These are phyloP conservation scores for Huntiella abstrusa DNA, from an alignment of 2,329 filamentous ascomycete genomes.

Conservation along the genomic window DNA sequence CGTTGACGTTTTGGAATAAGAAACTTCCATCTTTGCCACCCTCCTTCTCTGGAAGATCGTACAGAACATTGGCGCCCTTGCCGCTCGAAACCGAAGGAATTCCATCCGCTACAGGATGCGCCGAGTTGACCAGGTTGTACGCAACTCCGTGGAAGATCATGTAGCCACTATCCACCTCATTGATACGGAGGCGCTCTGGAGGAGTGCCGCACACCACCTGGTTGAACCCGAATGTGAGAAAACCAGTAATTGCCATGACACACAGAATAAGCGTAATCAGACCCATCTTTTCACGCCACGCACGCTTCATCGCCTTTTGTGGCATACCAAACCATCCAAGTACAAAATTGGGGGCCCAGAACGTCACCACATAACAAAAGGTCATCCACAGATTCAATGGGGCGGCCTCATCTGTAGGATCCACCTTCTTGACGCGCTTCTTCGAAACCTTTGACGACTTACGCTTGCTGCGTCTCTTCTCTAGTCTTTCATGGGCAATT, in stretches of 20 bases:
- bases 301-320: slow-evolving; percentile 68
- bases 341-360: slow-evolving; percentile 79
- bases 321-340: slow-evolving; percentile 72
- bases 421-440: slow-evolving; percentile 38
- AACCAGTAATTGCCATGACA: slow-evolving; percentile 80
- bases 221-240: slow-evolving; percentile 92
- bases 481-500: slow-evolving; percentile 15
- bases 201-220: slow-evolving; percentile 64
- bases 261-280: slow-evolving; percentile 80
- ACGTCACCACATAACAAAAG: slow-evolving; percentile 85
- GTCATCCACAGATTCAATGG: slow-evolving; percentile 87
- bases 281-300: slow-evolving; percentile 97
- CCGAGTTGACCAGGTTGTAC: slow-evolving; percentile 61
- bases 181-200: slow-evolving; percentile 55
- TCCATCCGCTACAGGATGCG: slow-evolving; percentile 62
- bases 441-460: slow-evolving; percentile 29
- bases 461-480: slow-evolving; percentile 17
- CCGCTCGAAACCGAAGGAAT: slow-evolving; percentile 38
- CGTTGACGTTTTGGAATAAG: slow-evolving; percentile 96
- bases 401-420: slow-evolving; percentile 41
- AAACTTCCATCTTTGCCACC: slow-evolving; percentile 90
- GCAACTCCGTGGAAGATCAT: slow-evolving; percentile 95
- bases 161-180: slow-evolving; percentile 62
- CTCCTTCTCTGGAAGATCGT: slow-evolving; percentile 62
- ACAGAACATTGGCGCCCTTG: slow-evolving; percentile 58